These are phyloP conservation scores for Neurospora sp. DNA, from an alignment of 495 filamentous ascomycete species.

Conservation along the genomic window DNA sequence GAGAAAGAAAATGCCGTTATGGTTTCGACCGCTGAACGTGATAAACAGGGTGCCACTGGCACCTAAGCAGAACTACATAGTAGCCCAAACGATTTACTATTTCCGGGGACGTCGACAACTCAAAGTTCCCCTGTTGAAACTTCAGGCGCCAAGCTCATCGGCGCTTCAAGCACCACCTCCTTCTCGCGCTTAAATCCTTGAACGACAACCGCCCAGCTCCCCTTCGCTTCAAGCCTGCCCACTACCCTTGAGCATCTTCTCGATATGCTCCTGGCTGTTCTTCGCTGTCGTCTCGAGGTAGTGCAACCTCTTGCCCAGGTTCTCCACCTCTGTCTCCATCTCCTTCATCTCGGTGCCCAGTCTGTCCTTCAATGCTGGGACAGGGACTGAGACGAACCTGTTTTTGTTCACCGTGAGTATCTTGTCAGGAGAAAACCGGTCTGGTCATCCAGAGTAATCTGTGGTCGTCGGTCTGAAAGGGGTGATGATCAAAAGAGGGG, in stretches of 20 bases:
- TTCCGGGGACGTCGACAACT: background rate
- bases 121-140: background rate
- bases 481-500: background rate
- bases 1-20: background rate
- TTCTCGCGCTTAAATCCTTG: background rate
- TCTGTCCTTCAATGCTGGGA: constrained; percentile 59
- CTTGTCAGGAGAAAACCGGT: background rate
- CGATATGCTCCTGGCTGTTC: constrained; percentile 82
- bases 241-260: constrained; percentile 54
- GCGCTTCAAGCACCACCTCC: background rate
- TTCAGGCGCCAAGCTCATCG: background rate
- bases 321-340: constrained; percentile 64
- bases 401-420: background rate
- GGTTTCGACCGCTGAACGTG: background rate
- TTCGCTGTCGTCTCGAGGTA: constrained; percentile 92
- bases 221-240: constrained; percentile 14
- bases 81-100: background rate
- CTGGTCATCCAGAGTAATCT: background rate
- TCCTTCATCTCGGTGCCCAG: constrained; percentile 66
- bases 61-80: background rate
- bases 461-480: constrained; percentile 4
- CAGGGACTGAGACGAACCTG: constrained; percentile 84
- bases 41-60: background rate
- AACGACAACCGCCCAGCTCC: background rate
- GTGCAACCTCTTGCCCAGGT: constrained; percentile 78